phyloP scores from a whole-genome alignment of 164 flowering plant genomes.

The Tetracentron sinense region DNA sequence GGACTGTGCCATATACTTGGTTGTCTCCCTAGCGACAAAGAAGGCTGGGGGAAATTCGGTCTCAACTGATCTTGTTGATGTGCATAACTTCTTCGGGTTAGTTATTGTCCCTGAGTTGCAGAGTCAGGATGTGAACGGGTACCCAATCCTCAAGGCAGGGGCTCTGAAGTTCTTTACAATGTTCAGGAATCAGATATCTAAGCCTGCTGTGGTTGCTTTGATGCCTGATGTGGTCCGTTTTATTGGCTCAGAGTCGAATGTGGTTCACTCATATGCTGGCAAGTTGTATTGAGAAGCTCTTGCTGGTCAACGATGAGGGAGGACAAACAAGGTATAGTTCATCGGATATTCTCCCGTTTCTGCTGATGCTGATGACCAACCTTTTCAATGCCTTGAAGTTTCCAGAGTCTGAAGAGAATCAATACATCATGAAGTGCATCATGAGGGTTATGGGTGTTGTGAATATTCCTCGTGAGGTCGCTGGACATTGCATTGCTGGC shows the following conservation, averaged over 20 bases:
- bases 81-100: conserved; percentile 58
- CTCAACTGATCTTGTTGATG: conserved; percentile 77
- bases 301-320: conserved; percentile 79
- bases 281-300: conserved; percentile 86
- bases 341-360: conserved; percentile 53
- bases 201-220: conserved; percentile 47
- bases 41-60: conserved; percentile 64
- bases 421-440: conserved; percentile 86
- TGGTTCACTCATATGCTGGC: conserved; percentile 97
- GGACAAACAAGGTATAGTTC: conserved; percentile 57
- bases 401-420: conserved; percentile 90
- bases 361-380: conserved; percentile 58
- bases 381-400: conserved; percentile 68
- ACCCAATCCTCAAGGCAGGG: conserved; percentile 89
- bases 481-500: conserved; percentile 61
- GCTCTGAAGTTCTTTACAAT: conserved; percentile 84
- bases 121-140: conserved; percentile 62
- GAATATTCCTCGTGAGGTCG: conserved; percentile 60
- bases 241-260: conserved; percentile 78
- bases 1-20: conserved; percentile 95
- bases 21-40: conserved; percentile 72
- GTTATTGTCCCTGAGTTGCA: conserved; percentile 80
- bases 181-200: conserved; percentile 65
- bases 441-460: conserved; percentile 89
- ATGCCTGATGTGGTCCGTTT: conserved; percentile 67